These are phyloP conservation scores for Coemansia sp. DNA, from an alignment of 192 early-diverging fungal genomes.

Conservation along the genomic window DNA sequence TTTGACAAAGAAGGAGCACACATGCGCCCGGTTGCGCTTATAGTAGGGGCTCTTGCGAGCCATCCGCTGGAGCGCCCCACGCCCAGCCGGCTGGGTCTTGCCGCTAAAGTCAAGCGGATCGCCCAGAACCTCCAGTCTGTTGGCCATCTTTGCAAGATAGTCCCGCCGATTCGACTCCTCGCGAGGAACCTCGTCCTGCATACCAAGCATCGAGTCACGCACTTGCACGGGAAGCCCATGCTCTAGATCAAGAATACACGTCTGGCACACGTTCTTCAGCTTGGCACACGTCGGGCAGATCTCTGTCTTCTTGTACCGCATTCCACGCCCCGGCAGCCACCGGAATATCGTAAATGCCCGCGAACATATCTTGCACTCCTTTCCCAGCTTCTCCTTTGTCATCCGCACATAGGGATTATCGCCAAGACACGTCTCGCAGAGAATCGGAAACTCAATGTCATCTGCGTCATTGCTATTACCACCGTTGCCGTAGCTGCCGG, in stretches of 20 bases:
- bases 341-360: slow-evolving; percentile 95
- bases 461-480: slow-evolving; percentile 2
- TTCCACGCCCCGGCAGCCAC: slow-evolving; percentile 92
- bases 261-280: slow-evolving; percentile 98
- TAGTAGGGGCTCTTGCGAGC: slow-evolving; percentile 89
- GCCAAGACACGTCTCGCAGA: slow-evolving; percentile 97
- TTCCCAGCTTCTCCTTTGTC: slow-evolving; percentile 75
- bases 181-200: slow-evolving; percentile 74
- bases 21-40: slow-evolving; percentile 83
- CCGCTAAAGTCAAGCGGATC: slow-evolving; percentile 37
- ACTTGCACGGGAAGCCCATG: slow-evolving; percentile 92
- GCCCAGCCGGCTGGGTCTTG: slow-evolving; percentile 51
- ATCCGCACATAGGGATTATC: slow-evolving; percentile 98
- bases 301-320: slow-evolving; percentile 98
- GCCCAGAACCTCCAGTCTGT: slow-evolving; percentile 19
- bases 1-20: slow-evolving; percentile 96
- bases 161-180: slow-evolving; percentile 88
- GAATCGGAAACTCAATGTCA: slow-evolving; percentile 71
- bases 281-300: slow-evolving; percentile 97
- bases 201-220: slow-evolving; percentile 80
- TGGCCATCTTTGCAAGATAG: slow-evolving; percentile 80
- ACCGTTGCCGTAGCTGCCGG: not conserved
- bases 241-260: slow-evolving; percentile 95
- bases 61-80: slow-evolving; percentile 72
- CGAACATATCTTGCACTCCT: slow-evolving; percentile 85